Conservation (phyloP, 176 grass and related monocot species). For the Miscanthus lutarioriparius region DNA sequence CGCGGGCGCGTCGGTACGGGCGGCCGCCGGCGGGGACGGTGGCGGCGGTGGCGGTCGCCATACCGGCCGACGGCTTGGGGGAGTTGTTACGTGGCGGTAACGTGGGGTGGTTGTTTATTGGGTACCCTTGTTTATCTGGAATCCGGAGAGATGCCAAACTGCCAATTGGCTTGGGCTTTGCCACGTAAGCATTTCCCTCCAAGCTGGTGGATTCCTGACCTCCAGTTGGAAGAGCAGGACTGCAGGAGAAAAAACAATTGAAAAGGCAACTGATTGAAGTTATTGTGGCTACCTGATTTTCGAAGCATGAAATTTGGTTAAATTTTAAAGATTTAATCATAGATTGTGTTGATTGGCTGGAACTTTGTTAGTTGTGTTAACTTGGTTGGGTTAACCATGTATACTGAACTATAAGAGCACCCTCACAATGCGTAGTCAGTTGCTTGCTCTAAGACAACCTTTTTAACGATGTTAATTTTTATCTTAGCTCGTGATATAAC, state of each 20-base stretch:
- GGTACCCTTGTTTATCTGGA: constrained; percentile 7
- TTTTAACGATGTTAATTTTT: too few species aligned
- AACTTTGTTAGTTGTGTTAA: too few species aligned
- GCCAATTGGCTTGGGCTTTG: constrained; percentile 19
- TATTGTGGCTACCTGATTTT: not conserved
- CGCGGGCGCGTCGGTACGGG: not conserved
- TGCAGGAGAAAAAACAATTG: not conserved
- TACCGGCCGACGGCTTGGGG: constrained; percentile 16
- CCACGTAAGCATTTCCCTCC: constrained; percentile 20
- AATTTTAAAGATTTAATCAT: not conserved
- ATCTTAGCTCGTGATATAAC: too few species aligned
- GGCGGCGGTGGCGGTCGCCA: constrained; percentile 39
- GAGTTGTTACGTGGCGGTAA: constrained; percentile 27
- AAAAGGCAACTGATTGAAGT: not conserved
- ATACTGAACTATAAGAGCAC: too few species aligned
- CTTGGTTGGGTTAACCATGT: too few species aligned
- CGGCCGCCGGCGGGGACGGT: constrained; percentile 24
- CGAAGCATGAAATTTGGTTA: not conserved
- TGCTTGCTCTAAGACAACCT: too few species aligned
- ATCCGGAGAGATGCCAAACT: not conserved
- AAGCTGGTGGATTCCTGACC: not conserved
- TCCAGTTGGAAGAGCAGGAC: not conserved
- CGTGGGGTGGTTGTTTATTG: constrained; percentile 9
- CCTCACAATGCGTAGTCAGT: too few species aligned
- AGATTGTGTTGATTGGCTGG: not conserved